Base-by-base conservation (phyloP, 2,329 filamentous ascomycete genomes). In the Hysterium pulicare region DNA sequence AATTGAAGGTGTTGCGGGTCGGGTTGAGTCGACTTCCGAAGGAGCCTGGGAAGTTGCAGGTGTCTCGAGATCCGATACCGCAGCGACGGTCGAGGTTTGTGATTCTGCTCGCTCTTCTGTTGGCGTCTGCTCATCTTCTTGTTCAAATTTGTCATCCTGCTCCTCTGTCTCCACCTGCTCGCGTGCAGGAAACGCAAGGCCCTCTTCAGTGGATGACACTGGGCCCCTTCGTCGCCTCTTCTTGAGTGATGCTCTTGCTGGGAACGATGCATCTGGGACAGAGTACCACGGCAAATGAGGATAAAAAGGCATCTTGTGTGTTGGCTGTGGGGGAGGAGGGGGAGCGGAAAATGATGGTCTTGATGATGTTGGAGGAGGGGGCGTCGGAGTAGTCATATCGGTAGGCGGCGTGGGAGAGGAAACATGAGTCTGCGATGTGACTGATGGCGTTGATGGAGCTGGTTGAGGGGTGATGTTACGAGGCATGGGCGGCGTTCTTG, bases 261-360 rank as follows among this genome's bases (percentile, higher is more conserved):
- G 79, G 54, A 83, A 83, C 2, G 72, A 64, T 23, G 64, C 65
- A 16, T 76, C 74, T 13, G 76, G 71, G 21, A 76, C 71, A 10
- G 79, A 83, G 24, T 79, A 71, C 80, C 80, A 83, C 9, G 81
- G 81, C 16, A 83, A 64, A 10, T 71, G 68, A 45, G 77, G 73
- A 46, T 71, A 70, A 57, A 72, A 80, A 2, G 74, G 73, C 57
- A 68, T 71, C 39, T 54, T 54, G 6, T 53, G 49, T 7, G 56
- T 48, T 19, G 54, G 54, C 33, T 57, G 57, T 13, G 56, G 53
- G 4, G 43, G 46, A 20, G 45, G 43, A 8, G 51, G 35, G 33
- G 46, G 35, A 30, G 46, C 46, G 11, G 51, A 32, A 33, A 49
- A 48, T n/a, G 54, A 54, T n/a, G 41, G 49, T 48, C 32, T 48